Percentiles rank a stretch among this genome's conserved stretches.
These are phyloP conservation scores for Trichoderma sp. DNA, from an alignment of 2,329 filamentous ascomycete genomes.

Conservation along the genomic window DNA sequence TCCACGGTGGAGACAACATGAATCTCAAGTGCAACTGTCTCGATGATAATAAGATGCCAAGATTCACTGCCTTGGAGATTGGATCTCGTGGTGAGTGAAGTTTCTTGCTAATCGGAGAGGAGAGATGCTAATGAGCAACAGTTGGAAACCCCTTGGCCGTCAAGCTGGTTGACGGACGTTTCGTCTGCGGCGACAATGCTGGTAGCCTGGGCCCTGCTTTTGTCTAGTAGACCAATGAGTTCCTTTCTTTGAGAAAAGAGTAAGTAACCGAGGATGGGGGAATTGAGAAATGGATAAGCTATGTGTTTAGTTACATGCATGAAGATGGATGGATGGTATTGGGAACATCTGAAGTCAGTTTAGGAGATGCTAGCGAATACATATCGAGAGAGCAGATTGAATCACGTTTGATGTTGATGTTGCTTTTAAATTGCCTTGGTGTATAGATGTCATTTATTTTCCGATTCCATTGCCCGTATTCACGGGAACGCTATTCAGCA, in stretches of 20 bases:
- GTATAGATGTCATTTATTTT: neutral
- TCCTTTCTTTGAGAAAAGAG: neutral
- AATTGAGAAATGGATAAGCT: neutral
- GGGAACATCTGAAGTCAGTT: neutral
- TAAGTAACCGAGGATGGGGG: neutral
- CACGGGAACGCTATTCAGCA: neutral
- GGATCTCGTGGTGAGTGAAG: slow-evolving; percentile 18
- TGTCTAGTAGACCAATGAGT: neutral
- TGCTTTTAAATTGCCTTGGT: neutral
- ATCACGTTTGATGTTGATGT: neutral
- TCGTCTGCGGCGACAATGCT: neutral
- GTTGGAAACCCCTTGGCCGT: neutral
- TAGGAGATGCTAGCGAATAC: neutral
- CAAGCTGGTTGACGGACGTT: neutral
- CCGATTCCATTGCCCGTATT: neutral
- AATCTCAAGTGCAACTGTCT: slow-evolving; percentile 27
- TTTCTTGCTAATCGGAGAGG: neutral
- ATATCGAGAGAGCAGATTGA: neutral
- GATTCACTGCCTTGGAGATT: slow-evolving; percentile 24
- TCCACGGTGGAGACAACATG: neutral
- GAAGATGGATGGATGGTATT: neutral
- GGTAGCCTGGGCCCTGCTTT: neutral
- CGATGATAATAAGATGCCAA: slow-evolving; percentile 4
- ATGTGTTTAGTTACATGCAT: neutral
- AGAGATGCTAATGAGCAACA: neutral